These are phyloP conservation scores for Spatholobus suberectus DNA, from an alignment of 306 rosid species.

Conservation along the genomic window DNA sequence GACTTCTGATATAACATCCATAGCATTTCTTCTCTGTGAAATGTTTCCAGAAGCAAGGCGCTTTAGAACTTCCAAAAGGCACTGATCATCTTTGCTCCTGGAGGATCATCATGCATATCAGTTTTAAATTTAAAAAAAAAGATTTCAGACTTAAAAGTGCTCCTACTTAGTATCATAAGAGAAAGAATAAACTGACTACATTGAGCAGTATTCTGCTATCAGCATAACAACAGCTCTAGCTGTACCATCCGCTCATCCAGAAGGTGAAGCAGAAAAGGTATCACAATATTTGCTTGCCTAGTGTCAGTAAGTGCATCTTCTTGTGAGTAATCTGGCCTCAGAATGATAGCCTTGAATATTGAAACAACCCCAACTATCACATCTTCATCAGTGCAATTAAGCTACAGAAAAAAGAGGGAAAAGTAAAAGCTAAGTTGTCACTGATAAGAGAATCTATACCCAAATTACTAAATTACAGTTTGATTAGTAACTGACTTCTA, in stretches of 20 bases:
- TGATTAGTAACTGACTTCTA: not conserved
- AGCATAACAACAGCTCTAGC: constrained; percentile 86
- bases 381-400: constrained; percentile 75
- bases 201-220: constrained; percentile 82
- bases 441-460: constrained; percentile 18
- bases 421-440: constrained; percentile 20
- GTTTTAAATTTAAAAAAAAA: constrained; percentile 29
- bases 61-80: constrained; percentile 75
- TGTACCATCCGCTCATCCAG: constrained; percentile 85
- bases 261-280: constrained; percentile 72
- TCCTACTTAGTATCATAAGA: constrained; percentile 10
- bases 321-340: constrained; percentile 60
- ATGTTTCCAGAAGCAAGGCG: constrained; percentile 65
- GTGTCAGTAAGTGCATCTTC: constrained; percentile 55
- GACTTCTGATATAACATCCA: constrained; percentile 81
- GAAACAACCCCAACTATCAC: constrained; percentile 67
- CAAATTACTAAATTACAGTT: constrained; percentile 15
- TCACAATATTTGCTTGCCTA: constrained; percentile 60
- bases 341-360: constrained; percentile 74
- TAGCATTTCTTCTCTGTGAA: constrained; percentile 81
- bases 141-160: constrained; percentile 14
- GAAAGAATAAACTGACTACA: constrained; percentile 58
- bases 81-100: constrained; percentile 71
- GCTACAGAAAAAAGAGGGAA: constrained; percentile 55
- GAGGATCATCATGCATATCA: constrained; percentile 44